Base-by-base conservation (phyloP, 768 basidiomycete genomes). In the Trichaptum fuscoviolaceum region DNA sequence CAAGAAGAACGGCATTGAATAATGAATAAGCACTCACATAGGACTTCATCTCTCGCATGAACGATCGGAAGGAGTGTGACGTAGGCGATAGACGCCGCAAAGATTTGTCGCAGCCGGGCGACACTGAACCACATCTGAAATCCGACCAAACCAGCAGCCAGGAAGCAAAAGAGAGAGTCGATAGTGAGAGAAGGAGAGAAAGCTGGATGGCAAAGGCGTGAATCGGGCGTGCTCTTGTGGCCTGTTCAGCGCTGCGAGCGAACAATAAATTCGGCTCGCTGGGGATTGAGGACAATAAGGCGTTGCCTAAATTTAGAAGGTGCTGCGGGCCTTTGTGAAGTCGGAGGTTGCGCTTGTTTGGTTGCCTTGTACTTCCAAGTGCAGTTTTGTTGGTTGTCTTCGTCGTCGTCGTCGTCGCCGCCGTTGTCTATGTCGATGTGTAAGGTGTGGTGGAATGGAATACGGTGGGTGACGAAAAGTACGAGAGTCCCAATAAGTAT, bases 91-190 rank as follows among this genome's bases (percentile, higher is more conserved):
- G 70, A 79, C 58, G 68, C 80, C 57, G 36, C 70, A 68, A 71
- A 78, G 84, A 52, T 12, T 12, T 52, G 42, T 86, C 89, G 90
- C 90, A 85, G 74, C 89, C 89, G 74, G 90, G 89, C 90, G 89
- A 90, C 85, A 72, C 76, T 75, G 76, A 80, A 83, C 75, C 84
- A 77, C 88, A 90, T 89, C 42, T 52, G 42, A 52, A 30, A 12
- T 52, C 42, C 42, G 42, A 52, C 42, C 42, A 52, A 20, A 52
- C 42, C 42, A 52, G 42, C 42, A 52, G 42, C 42, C 42, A 52
- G 42, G 42, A 52, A 52, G 42, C 42, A 52, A 52, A 52, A 52
- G 42, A 52, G 42, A 52, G 42, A 20, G 42, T 20, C 3, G 20
- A 20, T 15, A 52, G 42, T 3, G 42, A 12, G 42, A 52, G 42